phyloP scores from a whole-genome alignment of 345 rosid genomes.

The Gossypium ekmanianum region DNA sequence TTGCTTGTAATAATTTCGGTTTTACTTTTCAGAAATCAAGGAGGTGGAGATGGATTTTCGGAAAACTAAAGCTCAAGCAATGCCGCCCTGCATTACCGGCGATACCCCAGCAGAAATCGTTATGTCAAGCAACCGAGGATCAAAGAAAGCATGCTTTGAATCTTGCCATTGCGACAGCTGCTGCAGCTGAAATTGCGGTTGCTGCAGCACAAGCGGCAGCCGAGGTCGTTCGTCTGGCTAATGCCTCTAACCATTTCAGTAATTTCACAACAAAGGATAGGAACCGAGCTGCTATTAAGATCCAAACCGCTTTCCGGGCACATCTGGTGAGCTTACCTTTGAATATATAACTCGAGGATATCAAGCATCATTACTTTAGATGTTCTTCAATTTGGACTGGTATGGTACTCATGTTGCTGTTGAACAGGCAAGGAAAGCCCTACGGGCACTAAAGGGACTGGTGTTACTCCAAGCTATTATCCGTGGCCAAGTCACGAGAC shows the following conservation, averaged over 20 bases:
- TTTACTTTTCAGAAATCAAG: slow-evolving; percentile 38
- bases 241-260: slow-evolving; percentile 33
- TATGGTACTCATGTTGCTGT: slow-evolving; percentile 13
- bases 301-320: slow-evolving; percentile 76
- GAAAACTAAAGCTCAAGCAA: slow-evolving; percentile 48
- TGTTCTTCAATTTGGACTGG: slow-evolving; percentile 6
- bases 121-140: slow-evolving; percentile 59
- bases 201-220: slow-evolving; percentile 88
- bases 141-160: slow-evolving; percentile 75
- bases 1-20: not conserved
- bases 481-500: slow-evolving; percentile 69
- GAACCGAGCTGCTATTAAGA: slow-evolving; percentile 57
- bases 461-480: slow-evolving; percentile 85
- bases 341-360: no score
- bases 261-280: slow-evolving; percentile 25
- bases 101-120: slow-evolving; percentile 23
- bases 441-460: slow-evolving; percentile 71
- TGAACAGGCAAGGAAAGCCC: slow-evolving; percentile 85
- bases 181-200: slow-evolving; percentile 89
- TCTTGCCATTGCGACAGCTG: slow-evolving; percentile 86
- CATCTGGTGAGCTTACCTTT: slow-evolving; percentile 53
- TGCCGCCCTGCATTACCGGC: slow-evolving; percentile 43
- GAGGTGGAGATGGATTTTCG: slow-evolving; percentile 51
- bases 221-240: slow-evolving; percentile 68
- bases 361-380: not conserved